Percentiles rank a stretch among this genome's conserved stretches.
Conservation (phyloP, 441 rosid genomes). For the Aquilaria agallochum region DNA sequence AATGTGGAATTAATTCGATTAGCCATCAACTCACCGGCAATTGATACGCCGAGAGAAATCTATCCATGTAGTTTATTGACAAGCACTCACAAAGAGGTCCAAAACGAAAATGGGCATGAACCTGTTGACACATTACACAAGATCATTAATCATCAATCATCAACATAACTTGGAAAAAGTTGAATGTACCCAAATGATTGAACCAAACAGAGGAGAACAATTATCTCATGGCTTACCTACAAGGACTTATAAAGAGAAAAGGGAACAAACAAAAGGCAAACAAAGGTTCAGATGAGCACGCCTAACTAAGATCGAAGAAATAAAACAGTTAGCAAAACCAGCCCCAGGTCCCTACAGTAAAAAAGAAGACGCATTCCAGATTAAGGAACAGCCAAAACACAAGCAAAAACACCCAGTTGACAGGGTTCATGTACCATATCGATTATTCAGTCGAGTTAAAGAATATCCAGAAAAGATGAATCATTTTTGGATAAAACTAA, state of each 20-base stretch:
- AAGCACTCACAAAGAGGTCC: slow-evolving; percentile 64
- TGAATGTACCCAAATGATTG: slow-evolving; percentile 8
- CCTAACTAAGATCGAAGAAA: slow-evolving; percentile 13
- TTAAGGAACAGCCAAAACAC: slow-evolving; percentile 9
- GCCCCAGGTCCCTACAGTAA: slow-evolving; percentile 15
- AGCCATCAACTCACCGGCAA: slow-evolving; percentile 47
- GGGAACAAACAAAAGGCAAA: slow-evolving; percentile 17
- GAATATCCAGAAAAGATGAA: background rate
- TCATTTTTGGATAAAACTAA: slow-evolving; percentile 5
- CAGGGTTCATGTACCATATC: background rate
- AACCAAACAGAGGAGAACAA: slow-evolving; percentile 12
- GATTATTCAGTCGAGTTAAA: background rate
- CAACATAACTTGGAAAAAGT: slow-evolving; percentile 9
- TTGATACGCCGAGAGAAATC: slow-evolving; percentile 63
- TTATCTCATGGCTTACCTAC: slow-evolving; percentile 6
- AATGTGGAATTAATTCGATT: background rate
- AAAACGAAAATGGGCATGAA: slow-evolving; percentile 57
- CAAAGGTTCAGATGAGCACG: slow-evolving; percentile 4
- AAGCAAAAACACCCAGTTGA: slow-evolving; percentile 8
- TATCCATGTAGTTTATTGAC: slow-evolving; percentile 65
- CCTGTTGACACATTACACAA: slow-evolving; percentile 33
- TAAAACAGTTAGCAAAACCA: slow-evolving; percentile 14
- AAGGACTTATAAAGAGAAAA: slow-evolving; percentile 14
- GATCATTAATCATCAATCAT: slow-evolving; percentile 16
- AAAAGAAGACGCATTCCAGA: slow-evolving; percentile 17